phyloP scores from a whole-genome alignment of 768 basidiomycete genomes.

The Collybiopsis luxurians region DNA sequence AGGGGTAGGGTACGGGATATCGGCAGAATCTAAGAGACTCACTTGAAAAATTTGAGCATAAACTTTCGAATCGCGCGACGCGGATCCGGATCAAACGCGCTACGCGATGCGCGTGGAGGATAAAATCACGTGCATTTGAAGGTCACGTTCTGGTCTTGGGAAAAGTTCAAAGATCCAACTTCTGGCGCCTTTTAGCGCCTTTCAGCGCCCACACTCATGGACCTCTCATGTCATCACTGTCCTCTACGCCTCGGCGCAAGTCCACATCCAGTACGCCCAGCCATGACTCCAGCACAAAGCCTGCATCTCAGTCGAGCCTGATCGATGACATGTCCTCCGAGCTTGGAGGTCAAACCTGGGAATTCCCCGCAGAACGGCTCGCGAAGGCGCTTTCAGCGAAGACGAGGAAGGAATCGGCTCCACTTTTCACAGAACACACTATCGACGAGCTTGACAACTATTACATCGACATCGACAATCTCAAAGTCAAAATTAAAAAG shows the following conservation, averaged over 20 bases:
- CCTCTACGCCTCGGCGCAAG: neutral
- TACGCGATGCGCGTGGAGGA: too few species aligned
- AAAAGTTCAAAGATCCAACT: too few species aligned
- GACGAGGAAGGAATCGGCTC: neutral
- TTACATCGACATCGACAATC: constrained; percentile 3
- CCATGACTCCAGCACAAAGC: neutral
- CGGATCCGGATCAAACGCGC: too few species aligned
- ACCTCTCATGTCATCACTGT: too few species aligned
- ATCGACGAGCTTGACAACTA: constrained; percentile 7
- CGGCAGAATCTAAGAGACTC: too few species aligned
- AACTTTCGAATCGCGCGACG: too few species aligned
- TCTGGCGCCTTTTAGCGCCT: too few species aligned
- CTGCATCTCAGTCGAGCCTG: neutral
- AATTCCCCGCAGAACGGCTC: neutral
- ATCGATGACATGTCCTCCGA: neutral
- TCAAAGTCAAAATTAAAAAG: neutral
- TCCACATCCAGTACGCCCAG: neutral
- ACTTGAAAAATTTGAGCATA: too few species aligned
- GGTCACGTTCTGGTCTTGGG: too few species aligned
- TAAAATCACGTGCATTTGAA: too few species aligned
- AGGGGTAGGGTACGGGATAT: too few species aligned
- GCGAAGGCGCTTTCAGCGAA: constrained; percentile 1
- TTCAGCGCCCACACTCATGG: too few species aligned
- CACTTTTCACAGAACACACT: neutral
- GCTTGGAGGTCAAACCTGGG: neutral